Conservation (phyloP, 164 flowering plant species). For the Tinospora cordifolia region DNA sequence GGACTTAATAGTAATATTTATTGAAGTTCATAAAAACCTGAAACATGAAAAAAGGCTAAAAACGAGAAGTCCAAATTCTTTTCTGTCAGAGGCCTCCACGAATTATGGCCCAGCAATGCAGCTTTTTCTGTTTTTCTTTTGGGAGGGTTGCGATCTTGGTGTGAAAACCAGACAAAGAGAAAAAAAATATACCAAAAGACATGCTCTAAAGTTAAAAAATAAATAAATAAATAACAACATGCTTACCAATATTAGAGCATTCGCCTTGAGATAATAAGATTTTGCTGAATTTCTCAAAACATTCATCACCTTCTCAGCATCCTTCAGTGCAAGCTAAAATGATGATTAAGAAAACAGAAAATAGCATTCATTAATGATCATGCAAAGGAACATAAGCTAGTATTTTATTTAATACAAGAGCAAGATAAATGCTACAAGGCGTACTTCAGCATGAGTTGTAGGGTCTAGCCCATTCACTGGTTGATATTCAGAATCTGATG, state of each 20-base stretch:
- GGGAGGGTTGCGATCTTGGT: neutral
- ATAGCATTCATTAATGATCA: neutral
- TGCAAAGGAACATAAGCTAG: neutral
- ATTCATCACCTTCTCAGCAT: conserved; percentile 73
- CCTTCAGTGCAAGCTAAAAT: conserved; percentile 85
- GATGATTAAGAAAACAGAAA: conserved; percentile 6
- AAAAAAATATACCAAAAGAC: neutral
- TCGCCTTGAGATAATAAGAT: conserved; percentile 64
- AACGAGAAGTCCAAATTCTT: too few relatives aligned
- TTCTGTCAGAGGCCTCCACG: too few relatives aligned
- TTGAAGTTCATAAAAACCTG: too few relatives aligned
- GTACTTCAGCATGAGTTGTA: conserved; percentile 85
- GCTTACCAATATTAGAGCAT: conserved; percentile 72
- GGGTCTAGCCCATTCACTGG: conserved; percentile 89
- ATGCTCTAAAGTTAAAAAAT: neutral
- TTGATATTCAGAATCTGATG: conserved; percentile 66
- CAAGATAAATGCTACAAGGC: conserved; percentile 12
- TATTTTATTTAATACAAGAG: neutral
- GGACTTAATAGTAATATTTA: too few relatives aligned
- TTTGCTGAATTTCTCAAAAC: conserved; percentile 41
- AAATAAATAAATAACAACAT: neutral
- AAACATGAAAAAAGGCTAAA: too few relatives aligned
- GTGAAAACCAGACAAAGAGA: neutral
- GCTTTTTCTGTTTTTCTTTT: neutral
- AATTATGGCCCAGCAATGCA: neutral